Base-by-base conservation (phyloP, 177 flowering plant species). In the Tripterygium wilfordii region DNA sequence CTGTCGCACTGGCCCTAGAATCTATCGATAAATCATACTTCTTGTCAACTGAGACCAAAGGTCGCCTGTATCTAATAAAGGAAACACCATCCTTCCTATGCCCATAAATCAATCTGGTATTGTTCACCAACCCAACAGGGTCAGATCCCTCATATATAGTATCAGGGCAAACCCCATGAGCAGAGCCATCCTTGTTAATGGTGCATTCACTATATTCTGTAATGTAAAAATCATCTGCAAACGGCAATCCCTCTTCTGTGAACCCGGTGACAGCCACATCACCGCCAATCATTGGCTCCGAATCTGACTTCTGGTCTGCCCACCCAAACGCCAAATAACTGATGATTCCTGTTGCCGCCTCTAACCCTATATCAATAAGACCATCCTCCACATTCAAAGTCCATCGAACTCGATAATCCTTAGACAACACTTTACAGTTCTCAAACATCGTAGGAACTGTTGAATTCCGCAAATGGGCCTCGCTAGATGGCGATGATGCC, bases 31-130 rank as follows among this genome's bases (percentile, higher is more conserved):
- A 14, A 66, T 88, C 96, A 54, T 70, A 82, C 71, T 78, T 83
- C 54, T 48, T 49, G 49, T 85, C 90, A 30, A 38, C 51, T 0
- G 85, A 53, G 16, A 51, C 57, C 64, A 88, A 62, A 3, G 72
- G 77, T 63, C 94, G 59, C 49, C 58, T 77, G 56, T 72, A 92
- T 48, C 94, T 66, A 30, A 92, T 57, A 51, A 92, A 82, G 0
- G 96, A 83, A 5, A 92, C 91, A 22, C 96, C 98, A 52, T 92
- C 98, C 52, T 54, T 84, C 52, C 96, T 72, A 44, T 88, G 98
- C 25, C 96, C 98, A 57, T 92, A 85, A 31, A 83, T 52, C 76
- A 85, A 53, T 49, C 48, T 57, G 0, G 91, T 82, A 58, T 88
- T 79, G 44, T 88, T 88, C 40, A 80, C 80, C 44, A 57, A 44